These are phyloP conservation scores for Spathaspora arborariae DNA, from an alignment of 805 yeast genomes.

Conservation along the genomic window DNA sequence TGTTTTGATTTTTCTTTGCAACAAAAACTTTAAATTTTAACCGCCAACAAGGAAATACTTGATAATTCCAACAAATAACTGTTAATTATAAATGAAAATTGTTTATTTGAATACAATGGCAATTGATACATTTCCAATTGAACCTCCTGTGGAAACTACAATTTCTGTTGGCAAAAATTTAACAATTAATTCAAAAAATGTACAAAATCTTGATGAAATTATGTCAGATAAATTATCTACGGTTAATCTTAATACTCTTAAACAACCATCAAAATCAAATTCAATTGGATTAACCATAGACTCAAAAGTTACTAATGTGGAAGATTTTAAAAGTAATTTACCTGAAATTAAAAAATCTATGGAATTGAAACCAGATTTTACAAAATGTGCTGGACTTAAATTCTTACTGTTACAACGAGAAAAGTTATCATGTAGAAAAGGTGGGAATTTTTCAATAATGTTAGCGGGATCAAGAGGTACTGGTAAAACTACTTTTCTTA, in stretches of 20 bases:
- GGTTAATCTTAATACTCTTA: background rate
- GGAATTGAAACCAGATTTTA: background rate
- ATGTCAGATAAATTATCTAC: background rate
- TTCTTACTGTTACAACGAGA: constrained; percentile 30
- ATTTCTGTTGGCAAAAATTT: background rate
- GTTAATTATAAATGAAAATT: background rate
- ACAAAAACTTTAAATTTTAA: no score
- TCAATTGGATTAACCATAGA: background rate
- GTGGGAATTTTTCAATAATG: constrained; percentile 34
- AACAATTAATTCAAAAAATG: background rate
- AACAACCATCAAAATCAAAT: background rate
- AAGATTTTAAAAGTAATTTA: background rate
- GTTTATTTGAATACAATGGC: background rate
- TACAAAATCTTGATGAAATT: background rate
- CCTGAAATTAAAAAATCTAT: background rate
- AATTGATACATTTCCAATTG: background rate
- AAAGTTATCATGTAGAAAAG: constrained; percentile 19
- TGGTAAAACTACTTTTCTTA: constrained; percentile 75
- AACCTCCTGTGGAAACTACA: background rate
- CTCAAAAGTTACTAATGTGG: background rate
- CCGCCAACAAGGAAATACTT: no score
- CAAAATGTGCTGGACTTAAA: constrained; percentile 17
- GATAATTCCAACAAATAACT: no score
- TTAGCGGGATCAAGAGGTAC: constrained; percentile 34
- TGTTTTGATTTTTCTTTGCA: no score